Conservation (phyloP, 2,329 filamentous ascomycete genomes). For the Alternaria postmessia region DNA sequence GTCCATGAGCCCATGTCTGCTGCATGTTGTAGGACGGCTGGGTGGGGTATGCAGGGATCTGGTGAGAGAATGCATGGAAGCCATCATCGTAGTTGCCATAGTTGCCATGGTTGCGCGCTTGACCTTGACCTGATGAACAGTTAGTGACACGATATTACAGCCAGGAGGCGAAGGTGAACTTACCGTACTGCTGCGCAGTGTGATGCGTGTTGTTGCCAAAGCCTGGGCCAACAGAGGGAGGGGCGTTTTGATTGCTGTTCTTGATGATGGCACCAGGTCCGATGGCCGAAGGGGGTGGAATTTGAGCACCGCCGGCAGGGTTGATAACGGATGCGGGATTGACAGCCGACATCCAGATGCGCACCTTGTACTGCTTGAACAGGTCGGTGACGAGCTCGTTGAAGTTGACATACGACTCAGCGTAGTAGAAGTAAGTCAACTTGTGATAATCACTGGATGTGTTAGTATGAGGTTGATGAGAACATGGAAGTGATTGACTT, state of each 20-base stretch:
- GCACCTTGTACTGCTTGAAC: conserved; percentile 99
- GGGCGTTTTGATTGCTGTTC: conserved; percentile 25
- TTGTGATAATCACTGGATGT: conserved; percentile 92
- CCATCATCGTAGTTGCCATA: conserved; percentile 37
- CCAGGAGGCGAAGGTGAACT: conserved; percentile 6
- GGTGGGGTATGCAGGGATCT: conserved; percentile 34
- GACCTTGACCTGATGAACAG: conserved; percentile 23
- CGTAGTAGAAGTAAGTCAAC: conserved; percentile 98
- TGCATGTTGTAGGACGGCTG: conserved; percentile 39
- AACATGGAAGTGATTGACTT: conserved; percentile 54
- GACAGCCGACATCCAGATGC: conserved; percentile 99
- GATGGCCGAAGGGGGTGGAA: conserved; percentile 49
- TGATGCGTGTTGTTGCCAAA: conserved; percentile 41
- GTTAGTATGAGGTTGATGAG: conserved; percentile 33
- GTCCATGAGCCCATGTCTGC: conserved; percentile 32
- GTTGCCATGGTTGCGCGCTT: conserved; percentile 24
- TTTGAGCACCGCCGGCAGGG: conserved; percentile 42
- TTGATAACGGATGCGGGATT: conserved; percentile 87
- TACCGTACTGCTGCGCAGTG: conserved; percentile 40
- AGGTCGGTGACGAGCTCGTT: conserved; percentile 96
- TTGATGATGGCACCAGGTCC: conserved; percentile 49
- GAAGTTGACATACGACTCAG: conserved; percentile 98
- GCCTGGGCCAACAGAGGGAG: conserved; percentile 43
- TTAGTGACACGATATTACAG: conserved; percentile 16
- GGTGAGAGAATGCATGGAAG: conserved; percentile 44